These are phyloP conservation scores for Aurinia saxatilis DNA, from an alignment of 345 rosid species.

Conservation along the genomic window DNA sequence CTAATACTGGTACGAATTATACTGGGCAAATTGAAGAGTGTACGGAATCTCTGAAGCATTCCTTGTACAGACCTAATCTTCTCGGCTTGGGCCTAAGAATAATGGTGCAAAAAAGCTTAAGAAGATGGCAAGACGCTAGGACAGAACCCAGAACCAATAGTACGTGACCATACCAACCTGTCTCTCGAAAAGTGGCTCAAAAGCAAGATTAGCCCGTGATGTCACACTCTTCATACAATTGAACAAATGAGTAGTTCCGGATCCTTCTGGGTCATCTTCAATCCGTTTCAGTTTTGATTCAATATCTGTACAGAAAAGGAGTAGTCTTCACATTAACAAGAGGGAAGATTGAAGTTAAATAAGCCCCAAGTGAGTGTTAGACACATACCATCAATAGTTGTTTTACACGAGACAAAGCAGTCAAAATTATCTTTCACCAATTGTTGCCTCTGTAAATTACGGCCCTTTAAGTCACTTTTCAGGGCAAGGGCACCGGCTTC, in stretches of 20 bases:
- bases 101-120: slow-evolving; percentile 5
- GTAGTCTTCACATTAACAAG: slow-evolving; percentile 21
- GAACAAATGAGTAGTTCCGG: slow-evolving; percentile 80
- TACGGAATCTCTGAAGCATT: slow-evolving; percentile 95
- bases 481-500: slow-evolving; percentile 92
- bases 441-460: slow-evolving; percentile 87
- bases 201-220: slow-evolving; percentile 74
- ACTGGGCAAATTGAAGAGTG: slow-evolving; percentile 92
- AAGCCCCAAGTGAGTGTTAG: slow-evolving; percentile 3
- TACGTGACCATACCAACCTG: slow-evolving; percentile 48
- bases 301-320: slow-evolving; percentile 49
- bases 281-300: slow-evolving; percentile 91
- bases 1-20: slow-evolving; percentile 86
- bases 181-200: slow-evolving; percentile 96
- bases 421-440: slow-evolving; percentile 96
- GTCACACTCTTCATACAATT: slow-evolving; percentile 79
- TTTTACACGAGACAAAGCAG: slow-evolving; percentile 99
- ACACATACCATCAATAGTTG: slow-evolving; percentile 90
- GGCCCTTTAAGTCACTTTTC: slow-evolving; percentile 90
- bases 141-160: neutral
- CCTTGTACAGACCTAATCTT: slow-evolving; percentile 98
- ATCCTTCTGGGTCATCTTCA: slow-evolving; percentile 96
- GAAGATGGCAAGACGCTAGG: slow-evolving; percentile 4
- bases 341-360: neutral
- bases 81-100: slow-evolving; percentile 86